Conservation (phyloP, 2,329 filamentous ascomycete genomes). For the Colletotrichum sp. region DNA sequence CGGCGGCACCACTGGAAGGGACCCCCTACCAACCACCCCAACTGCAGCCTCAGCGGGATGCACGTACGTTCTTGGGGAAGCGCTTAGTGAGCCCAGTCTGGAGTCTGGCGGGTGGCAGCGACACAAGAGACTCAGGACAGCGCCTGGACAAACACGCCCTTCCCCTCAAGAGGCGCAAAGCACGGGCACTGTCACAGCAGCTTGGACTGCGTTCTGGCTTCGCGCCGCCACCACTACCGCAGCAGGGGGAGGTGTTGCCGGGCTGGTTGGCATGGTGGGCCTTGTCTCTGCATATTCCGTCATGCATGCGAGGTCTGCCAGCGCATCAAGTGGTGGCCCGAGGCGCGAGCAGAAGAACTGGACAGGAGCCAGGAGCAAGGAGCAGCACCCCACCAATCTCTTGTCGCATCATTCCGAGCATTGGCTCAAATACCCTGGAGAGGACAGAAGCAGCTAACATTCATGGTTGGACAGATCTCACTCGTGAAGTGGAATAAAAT, state of each 20-base stretch:
- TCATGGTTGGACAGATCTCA: constrained; percentile 47
- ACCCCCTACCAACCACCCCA: constrained; percentile 8
- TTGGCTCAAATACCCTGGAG: constrained; percentile 37
- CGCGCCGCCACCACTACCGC: constrained; percentile 25
- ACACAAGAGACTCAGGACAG: constrained; percentile 2
- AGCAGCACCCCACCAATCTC: constrained; percentile 30
- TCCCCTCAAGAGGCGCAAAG: constrained; percentile 12
- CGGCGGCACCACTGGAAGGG: not conserved
- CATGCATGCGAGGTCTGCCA: constrained; percentile 57
- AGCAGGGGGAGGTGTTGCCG: constrained; percentile 31
- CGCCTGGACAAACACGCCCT: constrained; percentile 14
- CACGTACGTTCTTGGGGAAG: constrained; percentile 6
- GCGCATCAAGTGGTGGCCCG: constrained; percentile 54
- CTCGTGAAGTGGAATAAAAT: constrained; percentile 27
- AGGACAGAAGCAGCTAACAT: constrained; percentile 39
- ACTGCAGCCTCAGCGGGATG: constrained; percentile 2
- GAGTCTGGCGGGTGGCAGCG: not conserved
- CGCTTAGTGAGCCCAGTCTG: constrained; percentile 17
- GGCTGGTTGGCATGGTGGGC: constrained; percentile 50
- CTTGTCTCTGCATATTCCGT: constrained; percentile 61
- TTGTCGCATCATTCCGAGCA: constrained; percentile 39
- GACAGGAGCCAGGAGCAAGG: not conserved
- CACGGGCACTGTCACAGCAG: constrained; percentile 26
- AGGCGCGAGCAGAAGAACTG: constrained; percentile 41
- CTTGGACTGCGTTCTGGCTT: constrained; percentile 27